A percentile compares a stretch with the other conserved stretches of the same genome.
Conservation (phyloP, 116 monocot species). For the Zostera marina region DNA sequence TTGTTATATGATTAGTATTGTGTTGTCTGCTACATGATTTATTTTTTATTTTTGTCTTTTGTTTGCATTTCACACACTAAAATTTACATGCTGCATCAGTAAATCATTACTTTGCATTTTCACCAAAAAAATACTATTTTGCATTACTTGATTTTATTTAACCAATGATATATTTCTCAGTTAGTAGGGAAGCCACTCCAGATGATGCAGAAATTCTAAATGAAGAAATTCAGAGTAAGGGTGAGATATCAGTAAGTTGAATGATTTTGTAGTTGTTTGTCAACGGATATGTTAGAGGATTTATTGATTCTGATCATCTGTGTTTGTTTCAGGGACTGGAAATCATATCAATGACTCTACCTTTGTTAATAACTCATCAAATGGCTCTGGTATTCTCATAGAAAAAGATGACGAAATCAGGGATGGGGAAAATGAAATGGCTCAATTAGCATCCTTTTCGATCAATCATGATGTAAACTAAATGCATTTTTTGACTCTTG, state of each 20-base stretch:
- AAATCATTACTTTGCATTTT: too few species aligned
- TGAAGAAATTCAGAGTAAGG: slow-evolving; percentile 29
- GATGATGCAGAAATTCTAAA: slow-evolving; percentile 22
- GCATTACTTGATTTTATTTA: slow-evolving; percentile 8
- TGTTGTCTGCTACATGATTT: neutral
- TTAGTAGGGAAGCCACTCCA: slow-evolving; percentile 48
- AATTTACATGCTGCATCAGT: neutral
- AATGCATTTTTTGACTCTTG: neutral
- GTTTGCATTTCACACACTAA: neutral
- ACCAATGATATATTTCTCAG: slow-evolving; percentile 56
- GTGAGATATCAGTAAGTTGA: slow-evolving; percentile 41
- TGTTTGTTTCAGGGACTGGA: slow-evolving; percentile 27
- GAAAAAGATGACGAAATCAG: slow-evolving; percentile 7
- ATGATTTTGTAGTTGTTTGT: slow-evolving; percentile 6
- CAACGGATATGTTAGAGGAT: slow-evolving; percentile 1
- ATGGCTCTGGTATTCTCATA: slow-evolving; percentile 11
- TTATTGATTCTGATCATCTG: slow-evolving; percentile 20
- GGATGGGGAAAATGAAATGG: neutral
- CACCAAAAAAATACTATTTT: too few species aligned
- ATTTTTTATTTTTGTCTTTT: too few species aligned
- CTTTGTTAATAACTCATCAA: slow-evolving; percentile 9
- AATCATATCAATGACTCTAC: slow-evolving; percentile 38
- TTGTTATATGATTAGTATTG: too few species aligned
- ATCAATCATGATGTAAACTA: slow-evolving; percentile 18
- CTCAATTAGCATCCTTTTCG: neutral